These are phyloP conservation scores for Escovopsis sp. DNA, from an alignment of 2,329 filamentous ascomycete genomes.

Conservation along the genomic window DNA sequence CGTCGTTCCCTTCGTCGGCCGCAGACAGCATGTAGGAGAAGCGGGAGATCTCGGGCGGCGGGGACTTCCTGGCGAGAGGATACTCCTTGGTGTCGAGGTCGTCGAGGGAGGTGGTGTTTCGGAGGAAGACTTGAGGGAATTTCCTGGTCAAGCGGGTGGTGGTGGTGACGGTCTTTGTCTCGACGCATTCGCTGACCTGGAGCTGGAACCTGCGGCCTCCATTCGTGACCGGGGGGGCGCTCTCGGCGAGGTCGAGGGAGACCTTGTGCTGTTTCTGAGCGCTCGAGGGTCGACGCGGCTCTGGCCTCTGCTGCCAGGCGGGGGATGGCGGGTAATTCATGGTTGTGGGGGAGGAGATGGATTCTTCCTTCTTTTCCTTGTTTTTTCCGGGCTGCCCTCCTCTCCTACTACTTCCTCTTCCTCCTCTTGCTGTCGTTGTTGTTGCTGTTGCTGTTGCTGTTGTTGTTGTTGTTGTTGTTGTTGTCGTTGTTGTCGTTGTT, in stretches of 20 bases:
- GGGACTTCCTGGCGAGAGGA: constrained; percentile 69
- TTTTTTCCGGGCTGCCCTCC: no score
- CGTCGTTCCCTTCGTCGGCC: constrained; percentile 13
- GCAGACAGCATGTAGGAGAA: constrained; percentile 50
- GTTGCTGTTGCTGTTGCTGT: constrained; percentile 1
- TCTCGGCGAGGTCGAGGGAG: constrained; percentile 32
- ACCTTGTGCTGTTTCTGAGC: constrained; percentile 24
- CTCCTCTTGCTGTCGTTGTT: no score
- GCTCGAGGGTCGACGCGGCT: constrained; percentile 19
- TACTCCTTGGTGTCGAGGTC: constrained; percentile 79
- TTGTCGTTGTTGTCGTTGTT: no score
- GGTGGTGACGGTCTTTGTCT: constrained; percentile 66
- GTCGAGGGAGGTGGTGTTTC: constrained; percentile 52
- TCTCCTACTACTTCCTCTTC: background rate
- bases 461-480: constrained; percentile 1
- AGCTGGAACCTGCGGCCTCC: constrained; percentile 32
- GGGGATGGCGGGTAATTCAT: constrained; percentile 24
- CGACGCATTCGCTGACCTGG: constrained; percentile 47
- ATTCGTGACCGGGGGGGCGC: constrained; percentile 13
- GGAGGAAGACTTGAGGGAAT: constrained; percentile 74
- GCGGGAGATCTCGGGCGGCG: constrained; percentile 61
- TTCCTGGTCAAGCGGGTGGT: constrained; percentile 76
- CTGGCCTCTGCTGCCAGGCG: constrained; percentile 22
- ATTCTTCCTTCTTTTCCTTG: no score
- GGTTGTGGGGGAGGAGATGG: background rate